A percentile compares a stretch with the other conserved stretches of the same genome.
These are phyloP conservation scores for Stephanodiscus minutulus DNA, from an alignment of 108 stramenopile species.

Conservation along the genomic window DNA sequence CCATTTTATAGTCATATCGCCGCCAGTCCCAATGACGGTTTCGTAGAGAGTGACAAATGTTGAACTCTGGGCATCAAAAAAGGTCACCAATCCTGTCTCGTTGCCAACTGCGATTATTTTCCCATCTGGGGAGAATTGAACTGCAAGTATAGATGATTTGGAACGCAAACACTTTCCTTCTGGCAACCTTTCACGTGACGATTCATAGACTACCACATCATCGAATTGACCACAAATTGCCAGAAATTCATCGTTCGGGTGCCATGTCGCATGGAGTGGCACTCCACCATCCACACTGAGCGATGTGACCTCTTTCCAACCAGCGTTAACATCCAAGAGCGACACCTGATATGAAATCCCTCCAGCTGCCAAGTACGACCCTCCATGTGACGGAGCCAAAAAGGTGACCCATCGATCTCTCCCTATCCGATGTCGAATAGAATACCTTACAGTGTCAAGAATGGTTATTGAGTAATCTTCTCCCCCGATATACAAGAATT, in stretches of 20 bases:
- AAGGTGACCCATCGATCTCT: slow-evolving; percentile 74
- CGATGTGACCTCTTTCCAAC: slow-evolving; percentile 65
- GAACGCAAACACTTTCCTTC: slow-evolving; percentile 59
- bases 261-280: slow-evolving; percentile 69
- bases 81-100: slow-evolving; percentile 67
- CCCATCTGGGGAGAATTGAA: slow-evolving; percentile 69
- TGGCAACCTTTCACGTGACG: slow-evolving; percentile 57
- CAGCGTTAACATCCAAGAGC: slow-evolving; percentile 53
- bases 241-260: slow-evolving; percentile 71
- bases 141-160: slow-evolving; percentile 56
- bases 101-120: slow-evolving; percentile 65
- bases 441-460: slow-evolving; percentile 56
- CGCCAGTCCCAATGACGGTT: slow-evolving; percentile 51
- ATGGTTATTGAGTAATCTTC: slow-evolving; percentile 73
- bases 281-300: slow-evolving; percentile 59
- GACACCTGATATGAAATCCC: slow-evolving; percentile 67
- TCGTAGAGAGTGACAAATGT: slow-evolving; percentile 67
- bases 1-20: slow-evolving; percentile 65
- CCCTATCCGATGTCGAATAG: slow-evolving; percentile 53
- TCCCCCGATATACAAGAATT: slow-evolving; percentile 65
- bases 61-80: slow-evolving; percentile 53
- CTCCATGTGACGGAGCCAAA: slow-evolving; percentile 57
- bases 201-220: slow-evolving; percentile 65
- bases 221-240: slow-evolving; percentile 69
- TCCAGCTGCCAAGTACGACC: slow-evolving; percentile 67